Evolutionary conservation across 1,284 basidiomycete genomes (phyloP).

Genomic region (Anthracocystis panici-leucophaei): DNA sequence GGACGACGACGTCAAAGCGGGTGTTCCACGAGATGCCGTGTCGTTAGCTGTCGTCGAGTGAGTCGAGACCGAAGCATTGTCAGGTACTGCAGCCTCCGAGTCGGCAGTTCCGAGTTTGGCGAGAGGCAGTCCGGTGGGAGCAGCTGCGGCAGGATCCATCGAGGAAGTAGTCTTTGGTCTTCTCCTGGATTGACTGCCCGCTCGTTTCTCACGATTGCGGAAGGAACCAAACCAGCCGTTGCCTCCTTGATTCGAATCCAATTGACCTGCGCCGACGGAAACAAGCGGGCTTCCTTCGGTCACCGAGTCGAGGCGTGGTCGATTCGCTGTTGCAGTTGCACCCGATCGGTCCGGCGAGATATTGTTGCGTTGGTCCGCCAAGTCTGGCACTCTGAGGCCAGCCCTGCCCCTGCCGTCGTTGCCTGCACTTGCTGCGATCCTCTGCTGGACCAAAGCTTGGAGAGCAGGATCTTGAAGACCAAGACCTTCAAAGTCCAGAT

Average conservation of each 20-base stretch:
- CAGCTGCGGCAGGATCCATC: slow-evolving; percentile 14
- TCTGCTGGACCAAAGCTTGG: slow-evolving; percentile 28
- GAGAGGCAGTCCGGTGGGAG: slow-evolving; percentile 7
- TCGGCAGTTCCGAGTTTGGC: slow-evolving; percentile 13
- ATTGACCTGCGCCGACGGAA: slow-evolving; percentile 11
- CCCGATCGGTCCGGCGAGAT: slow-evolving; percentile 34
- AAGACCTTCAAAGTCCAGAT: slow-evolving; percentile 70
- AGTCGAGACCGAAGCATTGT: slow-evolving; percentile 41
- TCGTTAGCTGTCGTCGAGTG: slow-evolving; percentile 40
- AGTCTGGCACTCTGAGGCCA: slow-evolving; percentile 20
- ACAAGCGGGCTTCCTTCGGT: slow-evolving; percentile 29
- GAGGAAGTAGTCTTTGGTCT: slow-evolving; percentile 43
- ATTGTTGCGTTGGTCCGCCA: slow-evolving; percentile 22
- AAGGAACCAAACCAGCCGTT: slow-evolving; percentile 55
- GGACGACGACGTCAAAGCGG: slow-evolving; percentile 14
- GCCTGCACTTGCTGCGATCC: slow-evolving; percentile 5
- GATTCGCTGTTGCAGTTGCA: slow-evolving; percentile 25
- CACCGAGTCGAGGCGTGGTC: slow-evolving; percentile 34
- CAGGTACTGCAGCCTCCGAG: slow-evolving; percentile 17
- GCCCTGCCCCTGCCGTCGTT: slow-evolving; percentile 26
- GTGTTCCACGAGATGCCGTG: slow-evolving; percentile 19
- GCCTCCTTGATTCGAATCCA: slow-evolving; percentile 21
- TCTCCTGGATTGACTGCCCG: slow-evolving; percentile 40
- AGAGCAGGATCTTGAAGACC: slow-evolving; percentile 35
- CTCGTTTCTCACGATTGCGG: slow-evolving; percentile 45